Conservation (phyloP, 73 alveolate genomes). For the Diophrys appendiculata region DNA sequence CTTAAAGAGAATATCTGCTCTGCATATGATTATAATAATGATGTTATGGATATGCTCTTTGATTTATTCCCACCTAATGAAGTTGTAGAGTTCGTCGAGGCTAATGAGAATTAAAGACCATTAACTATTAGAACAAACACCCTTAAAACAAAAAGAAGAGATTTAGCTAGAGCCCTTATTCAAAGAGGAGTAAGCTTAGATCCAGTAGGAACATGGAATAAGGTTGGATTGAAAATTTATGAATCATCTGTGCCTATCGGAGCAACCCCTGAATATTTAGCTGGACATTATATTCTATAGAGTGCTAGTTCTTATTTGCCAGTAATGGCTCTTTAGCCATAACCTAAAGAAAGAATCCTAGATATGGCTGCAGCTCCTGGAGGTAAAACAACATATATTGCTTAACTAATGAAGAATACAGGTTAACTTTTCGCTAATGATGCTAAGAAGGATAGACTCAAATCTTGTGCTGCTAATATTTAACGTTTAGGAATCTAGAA, state of each 20-base stretch:
- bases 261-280: constrained; percentile 96
- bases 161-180: constrained; percentile 90
- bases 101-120: constrained; percentile 95
- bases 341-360: constrained; percentile 94
- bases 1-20: constrained; percentile 60
- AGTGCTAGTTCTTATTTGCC: constrained; percentile 98
- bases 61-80: constrained; percentile 88
- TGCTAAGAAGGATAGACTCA: constrained; percentile 91
- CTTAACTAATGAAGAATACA: constrained; percentile 97
- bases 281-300: constrained; percentile 93
- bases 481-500: constrained; percentile 98
- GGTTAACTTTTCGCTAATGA: constrained; percentile 98
- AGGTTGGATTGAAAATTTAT: constrained; percentile 97
- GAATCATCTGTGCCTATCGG: constrained; percentile 99
- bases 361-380: constrained; percentile 99
- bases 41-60: constrained; percentile 75
- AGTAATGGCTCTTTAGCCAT: constrained; percentile 97
- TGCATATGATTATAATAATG: constrained; percentile 87
- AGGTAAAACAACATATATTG: constrained; percentile 97
- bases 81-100: constrained; percentile 91
- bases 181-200: constrained; percentile 97
- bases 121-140: constrained; percentile 97
- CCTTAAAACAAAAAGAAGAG: constrained; percentile 95
- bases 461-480: constrained; percentile 85
- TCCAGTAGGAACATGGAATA: constrained; percentile 97